Conservation (phyloP, 2,329 filamentous ascomycete genomes). For the Aspergillus fumigatus region DNA sequence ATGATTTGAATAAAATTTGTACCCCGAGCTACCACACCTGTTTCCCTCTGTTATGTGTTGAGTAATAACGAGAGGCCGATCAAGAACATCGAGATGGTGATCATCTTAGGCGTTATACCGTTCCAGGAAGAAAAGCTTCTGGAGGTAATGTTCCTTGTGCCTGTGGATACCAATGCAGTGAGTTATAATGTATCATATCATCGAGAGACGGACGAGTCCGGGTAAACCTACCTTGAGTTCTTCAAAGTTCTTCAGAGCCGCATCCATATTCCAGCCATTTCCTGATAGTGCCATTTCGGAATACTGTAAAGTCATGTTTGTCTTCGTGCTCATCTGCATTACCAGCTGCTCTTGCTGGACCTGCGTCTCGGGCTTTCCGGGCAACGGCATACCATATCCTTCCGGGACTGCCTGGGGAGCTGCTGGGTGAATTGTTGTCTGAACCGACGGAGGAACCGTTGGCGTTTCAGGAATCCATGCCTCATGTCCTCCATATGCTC, state of each 20-base stretch:
- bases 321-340: slow-evolving; percentile 67
- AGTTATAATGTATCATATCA: slow-evolving; percentile 13
- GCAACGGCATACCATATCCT: slow-evolving; percentile 38
- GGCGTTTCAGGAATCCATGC: slow-evolving; percentile 46
- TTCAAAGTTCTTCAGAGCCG: slow-evolving; percentile 70
- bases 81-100: not conserved
- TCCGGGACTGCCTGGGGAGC: slow-evolving; percentile 28
- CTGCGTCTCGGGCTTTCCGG: slow-evolving; percentile 45
- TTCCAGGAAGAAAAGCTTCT: slow-evolving; percentile 44
- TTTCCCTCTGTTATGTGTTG: not conserved
- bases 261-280: slow-evolving; percentile 73
- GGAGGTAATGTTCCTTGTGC: slow-evolving; percentile 43
- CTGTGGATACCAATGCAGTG: slow-evolving; percentile 17
- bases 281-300: slow-evolving; percentile 76
- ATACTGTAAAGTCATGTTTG: slow-evolving; percentile 74
- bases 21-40: slow-evolving; percentile 5
- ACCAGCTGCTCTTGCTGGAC: slow-evolving; percentile 66
- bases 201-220: not conserved
- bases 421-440: slow-evolving; percentile 18
- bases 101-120: slow-evolving; percentile 6
- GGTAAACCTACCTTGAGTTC: slow-evolving; percentile 61
- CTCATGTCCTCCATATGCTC: slow-evolving; percentile 58
- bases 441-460: slow-evolving; percentile 12
- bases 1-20: slow-evolving; percentile 6
- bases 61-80: not conserved